These are phyloP conservation scores for Saccharomycopsis schoenii DNA, from an alignment of 805 yeast species.

Conservation along the genomic window DNA sequence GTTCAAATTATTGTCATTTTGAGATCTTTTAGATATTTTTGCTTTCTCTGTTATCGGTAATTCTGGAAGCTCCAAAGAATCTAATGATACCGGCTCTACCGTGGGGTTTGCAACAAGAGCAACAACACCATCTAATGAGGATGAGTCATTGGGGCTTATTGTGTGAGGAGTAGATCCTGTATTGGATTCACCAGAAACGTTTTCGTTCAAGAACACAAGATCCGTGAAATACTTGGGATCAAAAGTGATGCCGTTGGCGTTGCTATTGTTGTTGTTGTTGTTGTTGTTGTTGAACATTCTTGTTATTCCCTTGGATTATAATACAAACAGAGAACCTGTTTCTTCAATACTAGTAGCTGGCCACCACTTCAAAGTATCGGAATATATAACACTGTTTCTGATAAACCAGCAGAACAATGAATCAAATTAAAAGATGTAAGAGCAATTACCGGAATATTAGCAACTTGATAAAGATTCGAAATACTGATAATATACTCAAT, in stretches of 20 bases:
- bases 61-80: constrained; percentile 17
- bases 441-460: not conserved
- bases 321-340: not conserved
- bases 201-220: not conserved
- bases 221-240: not conserved
- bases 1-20: not conserved
- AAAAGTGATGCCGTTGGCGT: not conserved
- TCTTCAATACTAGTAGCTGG: not conserved
- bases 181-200: not conserved
- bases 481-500: no score
- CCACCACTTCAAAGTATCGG: not conserved
- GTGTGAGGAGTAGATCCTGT: not conserved
- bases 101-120: not conserved
- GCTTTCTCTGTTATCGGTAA: not conserved
- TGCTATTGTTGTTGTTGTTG: not conserved
- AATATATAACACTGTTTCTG: not conserved
- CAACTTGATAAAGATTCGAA: no score
- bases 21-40: not conserved
- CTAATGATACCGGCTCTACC: constrained; percentile 16
- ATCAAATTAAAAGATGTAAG: not conserved
- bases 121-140: not conserved
- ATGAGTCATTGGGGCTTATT: not conserved
- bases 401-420: no score
- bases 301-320: not conserved
- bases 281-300: not conserved